Percentiles rank a stretch among this genome's conserved stretches.
phyloP scores from a whole-genome alignment of 495 filamentous ascomycete species.

The Penicillium daleae region DNA sequence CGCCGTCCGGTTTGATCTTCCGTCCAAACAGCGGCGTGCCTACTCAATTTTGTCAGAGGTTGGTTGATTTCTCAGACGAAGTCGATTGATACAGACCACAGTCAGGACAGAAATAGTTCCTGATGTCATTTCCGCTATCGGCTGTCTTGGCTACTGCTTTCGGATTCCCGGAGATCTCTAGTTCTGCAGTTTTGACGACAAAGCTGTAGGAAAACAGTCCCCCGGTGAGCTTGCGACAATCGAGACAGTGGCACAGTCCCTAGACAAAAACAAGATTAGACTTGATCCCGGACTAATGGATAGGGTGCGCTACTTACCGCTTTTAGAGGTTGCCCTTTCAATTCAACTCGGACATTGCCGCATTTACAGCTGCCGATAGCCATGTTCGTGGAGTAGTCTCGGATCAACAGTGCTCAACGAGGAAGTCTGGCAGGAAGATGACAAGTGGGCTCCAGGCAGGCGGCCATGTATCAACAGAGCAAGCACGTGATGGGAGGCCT shows the following conservation, averaged over 20 bases:
- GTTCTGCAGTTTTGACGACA: slow-evolving; percentile 28
- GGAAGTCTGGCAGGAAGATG: no score
- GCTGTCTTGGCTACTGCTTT: slow-evolving; percentile 37
- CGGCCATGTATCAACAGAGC: no score
- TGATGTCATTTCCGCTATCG: slow-evolving; percentile 40
- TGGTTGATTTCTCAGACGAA: background rate
- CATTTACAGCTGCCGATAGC: slow-evolving; percentile 12
- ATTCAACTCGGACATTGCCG: slow-evolving; percentile 13
- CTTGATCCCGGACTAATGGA: no score
- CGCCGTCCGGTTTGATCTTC: slow-evolving; percentile 23
- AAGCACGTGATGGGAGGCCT: no score
- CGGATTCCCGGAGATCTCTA: slow-evolving; percentile 35
- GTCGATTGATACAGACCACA: slow-evolving; percentile 35
- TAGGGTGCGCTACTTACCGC: slow-evolving; percentile 32
- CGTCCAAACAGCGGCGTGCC: slow-evolving; percentile 42
- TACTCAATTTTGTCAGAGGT: slow-evolving; percentile 22
- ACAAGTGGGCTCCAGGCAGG: no score
- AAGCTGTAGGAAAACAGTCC: slow-evolving; percentile 28
- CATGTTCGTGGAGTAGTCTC: background rate
- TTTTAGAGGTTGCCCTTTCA: slow-evolving; percentile 27
- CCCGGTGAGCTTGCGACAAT: slow-evolving; percentile 45
- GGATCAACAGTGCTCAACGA: background rate
- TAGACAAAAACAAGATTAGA: slow-evolving; percentile 18
- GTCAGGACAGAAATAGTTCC: slow-evolving; percentile 44
- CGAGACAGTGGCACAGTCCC: slow-evolving; percentile 44